A percentile compares a stretch with the other conserved stretches of the same genome.
Evolutionary conservation across 1,284 basidiomycete species (phyloP).

Genomic region (Fomes fomentarius): DNA sequence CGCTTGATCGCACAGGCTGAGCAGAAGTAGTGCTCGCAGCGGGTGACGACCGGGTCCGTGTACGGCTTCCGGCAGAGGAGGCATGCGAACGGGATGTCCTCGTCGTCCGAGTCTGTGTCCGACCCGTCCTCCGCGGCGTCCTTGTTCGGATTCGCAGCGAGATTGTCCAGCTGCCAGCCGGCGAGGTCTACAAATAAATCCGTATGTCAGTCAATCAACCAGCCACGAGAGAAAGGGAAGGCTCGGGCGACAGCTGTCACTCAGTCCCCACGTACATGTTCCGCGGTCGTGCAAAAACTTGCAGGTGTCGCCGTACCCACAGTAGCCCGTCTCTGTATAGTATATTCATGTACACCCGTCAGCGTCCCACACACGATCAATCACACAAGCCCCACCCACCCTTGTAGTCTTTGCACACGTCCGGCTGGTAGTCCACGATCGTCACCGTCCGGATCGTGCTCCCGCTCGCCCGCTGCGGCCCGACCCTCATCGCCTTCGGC

Average conservation of each 20-base stretch:
- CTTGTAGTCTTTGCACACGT: conserved; percentile 99
- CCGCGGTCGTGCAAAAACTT: conserved; percentile 93
- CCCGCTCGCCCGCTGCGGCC: conserved; percentile 77
- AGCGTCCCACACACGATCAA: not conserved
- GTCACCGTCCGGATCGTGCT: conserved; percentile 95
- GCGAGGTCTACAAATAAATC: conserved; percentile 71
- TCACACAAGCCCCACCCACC: conserved; percentile 49
- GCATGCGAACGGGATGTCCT: conserved; percentile 97
- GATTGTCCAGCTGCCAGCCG: conserved; percentile 96
- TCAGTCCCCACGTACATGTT: conserved; percentile 67
- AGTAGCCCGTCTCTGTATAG: conserved; percentile 90
- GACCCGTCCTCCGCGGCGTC: conserved; percentile 56
- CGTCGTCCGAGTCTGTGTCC: conserved; percentile 66
- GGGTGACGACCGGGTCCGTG: conserved; percentile 93
- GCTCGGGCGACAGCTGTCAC: not conserved
- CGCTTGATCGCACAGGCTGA: conserved; percentile 93
- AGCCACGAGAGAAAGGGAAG: conserved; percentile 5
- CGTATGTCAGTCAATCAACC: not conserved
- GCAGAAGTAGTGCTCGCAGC: conserved; percentile 98
- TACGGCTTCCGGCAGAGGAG: conserved; percentile 95
- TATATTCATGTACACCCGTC: not conserved
- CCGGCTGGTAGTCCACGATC: conserved; percentile 97
- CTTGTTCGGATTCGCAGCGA: conserved; percentile 69
- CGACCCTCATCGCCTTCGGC: conserved; percentile 89
- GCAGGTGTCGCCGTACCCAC: conserved; percentile 98